Base-by-base conservation (phyloP, 257 asterid genomes). In the Ocimum tenuiflorum region DNA sequence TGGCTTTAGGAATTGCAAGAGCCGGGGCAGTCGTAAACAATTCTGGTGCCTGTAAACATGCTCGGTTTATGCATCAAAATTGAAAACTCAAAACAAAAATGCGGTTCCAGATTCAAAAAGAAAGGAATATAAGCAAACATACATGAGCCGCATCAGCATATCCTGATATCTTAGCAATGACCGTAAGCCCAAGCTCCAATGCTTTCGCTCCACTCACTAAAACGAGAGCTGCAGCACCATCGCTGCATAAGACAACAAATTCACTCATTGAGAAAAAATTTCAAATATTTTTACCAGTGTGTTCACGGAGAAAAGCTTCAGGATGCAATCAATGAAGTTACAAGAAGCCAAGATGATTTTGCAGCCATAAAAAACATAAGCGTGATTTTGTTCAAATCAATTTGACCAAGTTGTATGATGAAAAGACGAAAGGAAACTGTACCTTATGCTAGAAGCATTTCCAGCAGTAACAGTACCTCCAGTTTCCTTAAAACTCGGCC, bases 141-240 rank as follows among this genome's bases (percentile, higher is more conserved):
- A 94, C 99, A 82, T 94, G 94, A 69, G 99, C 99, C 49, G 99
- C 99, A 80, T 94, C 99, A 23, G 96, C 97, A 76, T 85, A 94
- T 72, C 99, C 99, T 0, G 75, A 65, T 75, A 94, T 86, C 83
- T 90, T 94, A 48, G 85, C 99, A 67, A 94, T 85, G 56, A 94
- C 94, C 58, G 82, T 65, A 17, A 94, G 84, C 53, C 97, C 97
- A 64, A 89, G 99, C 80, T 85, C 78, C 66, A 83, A 59, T 14
- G 91, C 97, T 63, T 74, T 88, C 75, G 85, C 87, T 70, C 99
- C 99, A 68, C 99, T 89, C 31, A 90, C 99, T 72, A 94, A 83
- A 73, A 94, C 94, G 71, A 94, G 79, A 65, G 99, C 99, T 2
- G 99, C 99, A 59, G 97, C 97, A 61, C 99, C 99, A 73, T 94